Evolutionary conservation across 768 basidiomycete species (phyloP).

Genomic region (Steccherinum ochraceum): DNA sequence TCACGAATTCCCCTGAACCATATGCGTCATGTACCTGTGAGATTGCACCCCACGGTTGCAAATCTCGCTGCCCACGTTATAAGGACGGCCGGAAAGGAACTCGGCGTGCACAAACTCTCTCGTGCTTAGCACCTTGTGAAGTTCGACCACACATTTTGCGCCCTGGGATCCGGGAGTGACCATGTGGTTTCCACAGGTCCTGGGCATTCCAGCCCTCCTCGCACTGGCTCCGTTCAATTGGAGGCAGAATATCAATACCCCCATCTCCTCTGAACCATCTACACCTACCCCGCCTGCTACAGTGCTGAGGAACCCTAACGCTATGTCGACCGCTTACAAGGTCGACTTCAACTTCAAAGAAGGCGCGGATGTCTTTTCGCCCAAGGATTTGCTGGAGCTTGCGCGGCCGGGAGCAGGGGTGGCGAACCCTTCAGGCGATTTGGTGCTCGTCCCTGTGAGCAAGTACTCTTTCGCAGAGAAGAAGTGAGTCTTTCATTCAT

Average conservation of each 20-base stretch:
- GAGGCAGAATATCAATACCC: constrained; percentile 14
- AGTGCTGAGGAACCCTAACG: constrained; percentile 1
- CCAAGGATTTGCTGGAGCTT: constrained; percentile 63
- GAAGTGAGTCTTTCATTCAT: constrained; percentile 41
- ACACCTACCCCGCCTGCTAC: neutral
- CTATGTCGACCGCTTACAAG: constrained; percentile 3
- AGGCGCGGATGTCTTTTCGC: constrained; percentile 56
- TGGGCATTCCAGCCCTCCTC: constrained; percentile 34
- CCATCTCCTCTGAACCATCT: constrained; percentile 2
- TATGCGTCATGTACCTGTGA: no score
- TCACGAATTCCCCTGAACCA: no score
- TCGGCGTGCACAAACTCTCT: neutral
- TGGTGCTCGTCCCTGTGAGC: constrained; percentile 60
- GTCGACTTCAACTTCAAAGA: constrained; percentile 53
- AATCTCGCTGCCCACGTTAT: no score
- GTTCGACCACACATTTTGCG: neutral
- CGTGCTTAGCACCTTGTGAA: neutral
- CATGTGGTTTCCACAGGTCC: constrained; percentile 43
- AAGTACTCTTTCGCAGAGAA: constrained; percentile 69
- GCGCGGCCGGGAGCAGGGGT: constrained; percentile 59
- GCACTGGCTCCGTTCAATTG: constrained; percentile 48
- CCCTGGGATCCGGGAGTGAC: constrained; percentile 5
- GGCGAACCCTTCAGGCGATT: constrained; percentile 63
- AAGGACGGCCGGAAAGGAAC: neutral
- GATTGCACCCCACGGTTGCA: no score